Evolutionary conservation across 225 moss, liverwort and hornwort genomes (phyloP).

Genomic region (Polytrichum formosum): DNA sequence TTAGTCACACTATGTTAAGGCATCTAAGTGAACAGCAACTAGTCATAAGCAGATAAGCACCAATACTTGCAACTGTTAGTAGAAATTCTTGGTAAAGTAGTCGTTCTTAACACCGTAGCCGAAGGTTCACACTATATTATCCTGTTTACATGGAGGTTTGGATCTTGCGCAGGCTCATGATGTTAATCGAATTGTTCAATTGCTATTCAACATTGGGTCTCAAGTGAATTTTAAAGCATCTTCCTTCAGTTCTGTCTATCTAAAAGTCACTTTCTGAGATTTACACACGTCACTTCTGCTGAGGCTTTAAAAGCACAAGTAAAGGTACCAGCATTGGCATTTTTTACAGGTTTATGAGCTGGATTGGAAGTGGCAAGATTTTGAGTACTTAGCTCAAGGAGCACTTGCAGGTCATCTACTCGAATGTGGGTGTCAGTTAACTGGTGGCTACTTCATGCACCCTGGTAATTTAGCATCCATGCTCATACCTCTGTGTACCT

Average conservation of each 20-base stretch:
- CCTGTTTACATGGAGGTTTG: too few relatives aligned
- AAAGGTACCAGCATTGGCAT: conserved; percentile 5
- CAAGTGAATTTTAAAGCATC: too few relatives aligned
- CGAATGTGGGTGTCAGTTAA: conserved; percentile 84
- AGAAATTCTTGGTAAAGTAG: too few relatives aligned
- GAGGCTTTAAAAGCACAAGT: neutral
- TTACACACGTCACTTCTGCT: neutral
- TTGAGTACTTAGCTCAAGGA: conserved; percentile 66
- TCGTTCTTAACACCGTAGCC: neutral
- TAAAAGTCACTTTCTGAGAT: too few relatives aligned
- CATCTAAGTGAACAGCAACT: too few relatives aligned
- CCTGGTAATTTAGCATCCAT: conserved; percentile 43
- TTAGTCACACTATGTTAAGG: neutral
- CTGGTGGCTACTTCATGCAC: conserved; percentile 90
- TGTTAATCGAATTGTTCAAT: too few relatives aligned
- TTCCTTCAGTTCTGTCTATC: neutral
- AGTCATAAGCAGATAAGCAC: too few relatives aligned
- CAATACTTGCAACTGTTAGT: neutral
- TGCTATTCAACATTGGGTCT: too few relatives aligned
- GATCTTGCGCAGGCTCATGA: too few relatives aligned
- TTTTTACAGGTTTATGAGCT: conserved; percentile 70
- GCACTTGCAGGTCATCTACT: conserved; percentile 83
- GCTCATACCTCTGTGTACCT: neutral
- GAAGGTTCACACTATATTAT: neutral
- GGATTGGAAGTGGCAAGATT: conserved; percentile 88